Evolutionary conservation across 208 protist genomes (phyloP).

Genomic region (Leishmania tarentolae): DNA sequence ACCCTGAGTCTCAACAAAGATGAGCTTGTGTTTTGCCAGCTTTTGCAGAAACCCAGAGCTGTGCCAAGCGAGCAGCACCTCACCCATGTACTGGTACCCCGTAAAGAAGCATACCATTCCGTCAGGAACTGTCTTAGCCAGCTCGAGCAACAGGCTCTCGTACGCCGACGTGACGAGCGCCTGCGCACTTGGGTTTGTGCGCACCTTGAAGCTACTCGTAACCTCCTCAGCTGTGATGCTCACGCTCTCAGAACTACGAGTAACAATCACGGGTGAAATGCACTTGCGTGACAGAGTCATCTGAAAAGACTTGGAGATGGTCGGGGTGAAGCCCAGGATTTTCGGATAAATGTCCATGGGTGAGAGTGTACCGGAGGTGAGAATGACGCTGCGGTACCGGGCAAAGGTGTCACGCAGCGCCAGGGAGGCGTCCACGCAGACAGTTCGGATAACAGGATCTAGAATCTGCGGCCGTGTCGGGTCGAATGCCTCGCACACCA

Average conservation of each 20-base stretch:
- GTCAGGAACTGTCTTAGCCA: slow-evolving; percentile 96
- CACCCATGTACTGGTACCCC: slow-evolving; percentile 95
- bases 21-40: slow-evolving; percentile 95
- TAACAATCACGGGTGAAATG: slow-evolving; percentile 95
- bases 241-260: slow-evolving; percentile 85
- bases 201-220: slow-evolving; percentile 91
- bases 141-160: slow-evolving; percentile 94
- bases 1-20: slow-evolving; percentile 99
- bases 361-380: slow-evolving; percentile 98
- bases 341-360: slow-evolving; percentile 99
- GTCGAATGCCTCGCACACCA: slow-evolving; percentile 97
- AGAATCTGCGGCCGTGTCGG: slow-evolving; percentile 87
- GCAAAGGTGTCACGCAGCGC: slow-evolving; percentile 96
- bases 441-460: slow-evolving; percentile 91
- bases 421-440: slow-evolving; percentile 97
- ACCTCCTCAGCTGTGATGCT: slow-evolving; percentile 89
- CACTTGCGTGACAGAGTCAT: slow-evolving; percentile 97
- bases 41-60: slow-evolving; percentile 91
- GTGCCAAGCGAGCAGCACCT: slow-evolving; percentile 94
- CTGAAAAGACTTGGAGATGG: slow-evolving; percentile 90
- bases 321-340: slow-evolving; percentile 97
- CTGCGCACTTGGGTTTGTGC: slow-evolving; percentile 79
- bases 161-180: slow-evolving; percentile 96
- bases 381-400: slow-evolving; percentile 95
- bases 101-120: slow-evolving; percentile 98